Percentiles rank a stretch among this genome's conserved stretches.
These are phyloP conservation scores for Pythium sp. DNA, from an alignment of 352 stramenopile species.

Conservation along the genomic window DNA sequence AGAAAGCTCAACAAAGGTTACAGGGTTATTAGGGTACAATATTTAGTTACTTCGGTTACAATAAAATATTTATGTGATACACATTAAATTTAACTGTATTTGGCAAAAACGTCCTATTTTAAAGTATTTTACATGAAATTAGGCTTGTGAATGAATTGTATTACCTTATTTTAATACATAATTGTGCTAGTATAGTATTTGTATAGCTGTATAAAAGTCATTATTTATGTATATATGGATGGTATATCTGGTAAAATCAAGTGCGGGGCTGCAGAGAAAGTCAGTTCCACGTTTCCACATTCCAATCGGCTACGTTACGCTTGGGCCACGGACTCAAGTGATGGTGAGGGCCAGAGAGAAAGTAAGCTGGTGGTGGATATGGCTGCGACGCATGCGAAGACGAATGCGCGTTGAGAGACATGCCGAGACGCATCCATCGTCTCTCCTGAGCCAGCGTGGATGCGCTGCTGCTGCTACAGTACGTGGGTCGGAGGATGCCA, in stretches of 20 bases:
- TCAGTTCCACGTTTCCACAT: background rate
- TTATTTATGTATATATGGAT: background rate
- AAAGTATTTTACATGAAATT: no score
- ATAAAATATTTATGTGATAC: background rate
- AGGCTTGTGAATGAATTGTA: no score
- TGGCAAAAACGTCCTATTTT: no score
- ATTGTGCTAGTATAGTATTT: no score
- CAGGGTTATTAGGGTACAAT: background rate
- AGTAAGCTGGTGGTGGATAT: constrained; percentile 1
- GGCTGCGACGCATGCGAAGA: background rate
- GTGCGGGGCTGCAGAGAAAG: background rate
- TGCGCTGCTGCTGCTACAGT: background rate
- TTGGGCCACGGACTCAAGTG: background rate
- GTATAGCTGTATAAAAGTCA: no score
- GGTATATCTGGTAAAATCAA: background rate
- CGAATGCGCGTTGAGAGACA: background rate
- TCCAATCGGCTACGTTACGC: background rate
- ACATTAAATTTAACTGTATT: no score
- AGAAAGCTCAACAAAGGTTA: background rate
- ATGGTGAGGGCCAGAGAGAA: background rate
- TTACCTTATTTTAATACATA: no score
- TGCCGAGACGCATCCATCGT: background rate
- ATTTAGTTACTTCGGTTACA: background rate
- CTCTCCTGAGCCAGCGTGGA: background rate
- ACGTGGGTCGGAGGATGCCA: background rate